Evolutionary conservation across 208 protist species (phyloP), one percentile per base, ranked within the genome.

Genomic region (Trypanosoma lewisi): DNA sequence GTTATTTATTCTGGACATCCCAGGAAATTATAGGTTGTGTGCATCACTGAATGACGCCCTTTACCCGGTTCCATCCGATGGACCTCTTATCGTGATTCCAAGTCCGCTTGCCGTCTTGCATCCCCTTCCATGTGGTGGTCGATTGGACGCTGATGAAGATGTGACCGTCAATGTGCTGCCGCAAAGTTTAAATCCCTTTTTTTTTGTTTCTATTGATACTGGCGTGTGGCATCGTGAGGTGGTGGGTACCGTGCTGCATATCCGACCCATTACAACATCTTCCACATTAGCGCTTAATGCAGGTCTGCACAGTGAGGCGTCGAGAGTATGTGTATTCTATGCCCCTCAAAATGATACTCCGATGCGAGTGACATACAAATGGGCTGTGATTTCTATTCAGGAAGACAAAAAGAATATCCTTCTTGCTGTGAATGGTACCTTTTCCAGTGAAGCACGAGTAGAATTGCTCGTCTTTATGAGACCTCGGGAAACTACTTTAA

Each of bases 11-110:
- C 30, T 89, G 9, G 56, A 69, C 34, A 57, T 41, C 9, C 65
- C 77, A 8, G 79, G 83, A 16, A 21, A 11, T 21, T 89, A 86
- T 65, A 83, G 75, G 56, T 73, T 89, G 37, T 89, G 80, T 58
- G 70, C 67, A 39, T 55, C 70, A 12, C 39, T 85, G 17, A 63
- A 57, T 56, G 56, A 56, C 25, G 64, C 67, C 12, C 55, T 77
- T 19, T 86, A 89, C 71, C 61, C 55, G 30, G 79, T 89, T 2
- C 74, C 77, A 25, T 77, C 76, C 39, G 30, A 48, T 51, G 61
- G 56, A 17, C 16, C 49, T 2, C 55, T 74, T 19, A 45, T 42
- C 0, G 67, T 71, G 19, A 56, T 30, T 21, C 50, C 63, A 14
- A 25, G 44, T 37, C 23, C 37, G 21, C 58, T 53, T 11, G 56